Conservation (phyloP, 306 rosid genomes). For the Neltuma alba region DNA sequence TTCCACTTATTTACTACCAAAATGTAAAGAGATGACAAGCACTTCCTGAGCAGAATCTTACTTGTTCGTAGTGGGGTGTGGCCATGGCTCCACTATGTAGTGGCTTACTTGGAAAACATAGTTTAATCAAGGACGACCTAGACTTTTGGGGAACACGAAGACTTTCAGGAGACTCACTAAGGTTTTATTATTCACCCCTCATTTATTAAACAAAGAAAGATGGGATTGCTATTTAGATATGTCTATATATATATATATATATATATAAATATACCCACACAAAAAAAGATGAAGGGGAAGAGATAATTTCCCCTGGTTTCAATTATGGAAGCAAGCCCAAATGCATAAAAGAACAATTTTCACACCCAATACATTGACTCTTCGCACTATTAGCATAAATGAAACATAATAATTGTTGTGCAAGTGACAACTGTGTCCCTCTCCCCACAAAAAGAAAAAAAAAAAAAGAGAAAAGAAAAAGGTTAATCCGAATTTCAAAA, state of each 20-base stretch:
- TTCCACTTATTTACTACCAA: slow-evolving; percentile 38
- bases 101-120: slow-evolving; percentile 32
- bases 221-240: background rate
- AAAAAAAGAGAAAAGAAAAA: too few species aligned
- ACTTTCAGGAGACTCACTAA: slow-evolving; percentile 11
- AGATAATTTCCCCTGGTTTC: background rate
- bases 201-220: background rate
- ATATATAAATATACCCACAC: too few species aligned
- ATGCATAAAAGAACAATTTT: background rate
- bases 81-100: slow-evolving; percentile 41
- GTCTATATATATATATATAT: too few species aligned
- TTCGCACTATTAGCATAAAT: background rate
- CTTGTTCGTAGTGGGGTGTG: slow-evolving; percentile 29
- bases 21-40: slow-evolving; percentile 35
- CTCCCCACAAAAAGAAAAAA: too few species aligned
- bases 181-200: background rate
- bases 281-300: background rate
- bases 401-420: background rate
- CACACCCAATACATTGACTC: background rate
- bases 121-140: slow-evolving; percentile 30
- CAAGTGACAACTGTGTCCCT: background rate
- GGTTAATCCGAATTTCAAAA: background rate
- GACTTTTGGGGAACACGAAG: slow-evolving; percentile 27
- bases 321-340: background rate
- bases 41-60: slow-evolving; percentile 34